Percentiles rank a stretch among this genome's conserved stretches.
These are phyloP conservation scores for Lagenidium giganteum DNA, from an alignment of 352 stramenopile species.

Conservation along the genomic window DNA sequence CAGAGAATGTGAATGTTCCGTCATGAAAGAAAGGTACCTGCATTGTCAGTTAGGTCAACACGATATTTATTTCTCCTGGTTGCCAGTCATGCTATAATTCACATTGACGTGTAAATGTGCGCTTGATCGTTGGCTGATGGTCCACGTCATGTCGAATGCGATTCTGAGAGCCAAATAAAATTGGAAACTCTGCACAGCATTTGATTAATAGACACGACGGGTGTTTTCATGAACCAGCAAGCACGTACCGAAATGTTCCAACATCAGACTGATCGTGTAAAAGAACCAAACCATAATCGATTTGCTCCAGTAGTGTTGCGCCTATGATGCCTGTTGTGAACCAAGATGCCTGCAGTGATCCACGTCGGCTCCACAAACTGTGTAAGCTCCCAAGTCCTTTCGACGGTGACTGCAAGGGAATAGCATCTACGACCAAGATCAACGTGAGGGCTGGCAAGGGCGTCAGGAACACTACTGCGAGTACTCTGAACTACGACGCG, in stretches of 20 bases:
- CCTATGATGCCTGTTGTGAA: conserved; percentile 28
- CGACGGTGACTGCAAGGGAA: conserved; percentile 14
- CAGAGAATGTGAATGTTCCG: too few relatives aligned
- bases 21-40: too few relatives aligned
- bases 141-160: too few relatives aligned
- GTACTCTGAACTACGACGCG: too few relatives aligned
- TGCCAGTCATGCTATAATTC: too few relatives aligned
- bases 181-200: neutral
- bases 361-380: conserved; percentile 22
- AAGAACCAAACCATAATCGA: conserved; percentile 2
- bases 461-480: conserved; percentile 21
- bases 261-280: neutral
- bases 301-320: conserved; percentile 25
- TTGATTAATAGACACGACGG: neutral
- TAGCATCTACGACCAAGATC: conserved; percentile 22
- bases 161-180: neutral
- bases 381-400: conserved; percentile 25
- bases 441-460: conserved; percentile 26
- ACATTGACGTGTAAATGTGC: too few relatives aligned
- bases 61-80: too few relatives aligned
- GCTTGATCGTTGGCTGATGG: too few relatives aligned
- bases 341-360: too few relatives aligned
- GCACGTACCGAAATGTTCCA: neutral
- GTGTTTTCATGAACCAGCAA: neutral
- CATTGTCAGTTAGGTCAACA: too few relatives aligned